A percentile compares a stretch with the other conserved stretches of the same genome.
phyloP scores from a whole-genome alignment of 345 rosid species.

The Eucalyptus erythrocorys region DNA sequence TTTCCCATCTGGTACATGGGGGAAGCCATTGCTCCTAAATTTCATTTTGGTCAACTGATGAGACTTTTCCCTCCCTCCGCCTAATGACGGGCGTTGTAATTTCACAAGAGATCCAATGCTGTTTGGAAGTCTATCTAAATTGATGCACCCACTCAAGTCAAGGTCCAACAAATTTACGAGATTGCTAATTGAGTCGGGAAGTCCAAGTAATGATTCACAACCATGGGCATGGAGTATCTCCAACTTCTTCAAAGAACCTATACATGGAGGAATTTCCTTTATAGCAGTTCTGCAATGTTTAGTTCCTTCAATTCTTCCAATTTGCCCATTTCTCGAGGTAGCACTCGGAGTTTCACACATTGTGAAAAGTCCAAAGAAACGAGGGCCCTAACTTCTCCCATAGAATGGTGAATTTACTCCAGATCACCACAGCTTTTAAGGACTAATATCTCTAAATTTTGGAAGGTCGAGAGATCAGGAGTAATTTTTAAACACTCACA shows the following conservation, averaged over 20 bases:
- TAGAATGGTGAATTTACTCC: not conserved
- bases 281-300: not conserved
- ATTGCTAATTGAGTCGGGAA: not conserved
- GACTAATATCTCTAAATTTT: not conserved
- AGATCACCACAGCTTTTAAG: rapidly evolving
- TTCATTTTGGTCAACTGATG: no score
- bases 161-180: not conserved
- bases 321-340: not conserved
- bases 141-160: not conserved
- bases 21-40: no score
- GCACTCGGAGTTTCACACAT: not conserved
- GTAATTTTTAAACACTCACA: not conserved
- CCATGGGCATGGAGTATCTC: not conserved
- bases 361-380: not conserved
- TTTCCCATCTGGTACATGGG: no score
- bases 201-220: not conserved
- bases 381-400: not conserved
- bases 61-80: rapidly evolving
- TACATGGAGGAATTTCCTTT: not conserved
- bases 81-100: not conserved
- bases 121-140: not conserved
- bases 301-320: not conserved
- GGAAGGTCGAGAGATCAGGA: not conserved
- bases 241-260: not conserved
- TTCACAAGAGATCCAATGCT: not conserved